Conservation (phyloP, 208 protist genomes). For the Crithidia sp. region DNA sequence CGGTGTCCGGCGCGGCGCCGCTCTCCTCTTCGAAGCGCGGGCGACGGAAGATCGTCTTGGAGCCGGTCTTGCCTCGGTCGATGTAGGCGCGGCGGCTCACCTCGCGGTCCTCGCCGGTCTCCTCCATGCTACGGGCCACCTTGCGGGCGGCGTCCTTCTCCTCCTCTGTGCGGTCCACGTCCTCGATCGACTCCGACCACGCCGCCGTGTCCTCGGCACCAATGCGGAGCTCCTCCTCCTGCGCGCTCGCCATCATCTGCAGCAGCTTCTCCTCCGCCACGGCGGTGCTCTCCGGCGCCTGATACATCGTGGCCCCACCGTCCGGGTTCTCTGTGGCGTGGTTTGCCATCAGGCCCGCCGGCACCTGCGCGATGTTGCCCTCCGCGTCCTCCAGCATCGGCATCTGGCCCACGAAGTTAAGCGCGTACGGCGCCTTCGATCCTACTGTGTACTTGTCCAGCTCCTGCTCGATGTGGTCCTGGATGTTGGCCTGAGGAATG, state of each 20-base stretch:
- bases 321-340: constrained; percentile 78
- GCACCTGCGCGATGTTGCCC: constrained; percentile 83
- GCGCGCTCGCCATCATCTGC: constrained; percentile 78
- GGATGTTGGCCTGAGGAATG: constrained; percentile 68
- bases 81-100: constrained; percentile 86
- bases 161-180: constrained; percentile 81
- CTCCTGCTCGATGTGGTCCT: constrained; percentile 88
- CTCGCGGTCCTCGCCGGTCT: constrained; percentile 82
- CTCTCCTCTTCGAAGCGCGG: constrained; percentile 45
- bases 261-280: constrained; percentile 78
- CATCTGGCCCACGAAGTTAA: constrained; percentile 93
- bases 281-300: constrained; percentile 60
- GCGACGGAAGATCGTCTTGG: constrained; percentile 77
- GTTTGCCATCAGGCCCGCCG: constrained; percentile 70
- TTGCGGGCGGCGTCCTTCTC: constrained; percentile 48
- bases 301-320: constrained; percentile 60
- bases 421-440: constrained; percentile 70
- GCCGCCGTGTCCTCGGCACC: constrained; percentile 46
- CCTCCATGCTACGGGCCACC: constrained; percentile 88
- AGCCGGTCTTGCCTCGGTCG: constrained; percentile 86
- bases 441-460: constrained; percentile 90
- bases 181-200: constrained; percentile 70
- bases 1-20: constrained; percentile 11
- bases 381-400: constrained; percentile 87
- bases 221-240: constrained; percentile 79